Evolutionary conservation across 1,284 basidiomycete genomes (phyloP), one percentile per base, ranked within the genome.

Genomic region (Hypsizygus ulmarius): DNA sequence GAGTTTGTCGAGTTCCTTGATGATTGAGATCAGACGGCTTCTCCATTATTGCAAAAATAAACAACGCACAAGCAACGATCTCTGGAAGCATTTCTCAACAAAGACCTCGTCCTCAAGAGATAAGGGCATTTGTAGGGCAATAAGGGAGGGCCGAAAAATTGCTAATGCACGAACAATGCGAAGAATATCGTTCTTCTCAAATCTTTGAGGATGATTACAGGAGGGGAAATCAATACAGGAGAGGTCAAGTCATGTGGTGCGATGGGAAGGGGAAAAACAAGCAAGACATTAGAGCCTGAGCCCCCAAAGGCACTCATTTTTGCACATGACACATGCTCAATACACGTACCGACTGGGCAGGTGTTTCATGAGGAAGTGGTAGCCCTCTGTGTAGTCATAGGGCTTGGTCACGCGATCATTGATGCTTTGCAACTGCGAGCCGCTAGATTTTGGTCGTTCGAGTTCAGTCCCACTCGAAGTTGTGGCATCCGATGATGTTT

Each of bases 51-150:
- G 41, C 49, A 39, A 18, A 39, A 21, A 41, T 30, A 37, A 49
- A 49, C 39, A 41, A 41, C 83, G 61, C 56, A 93, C 92, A 58
- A 97, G 78, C 54, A 97, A 73, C 19, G 93, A 93, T 36, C 96
- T 79, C 66, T 97, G 95, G 66, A 98, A 94, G 55, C 92, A 95
- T 56, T 89, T 86, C 70, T 98, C 95, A 48, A 97, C 87, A 68
- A 98, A 98, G 3, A 95, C 79, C 65, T 96, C 93, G 70, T 97
- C 93, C 59, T 95, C 92, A 51, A 91, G 82, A 11, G 90, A 89
- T 66, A 96, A 74, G 19, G 92, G 90, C 90, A 95, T 94, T 78
- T 98, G 95, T 43, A 98, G 72, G 5, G 96, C 95, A 61, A 99
- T 98, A 50, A 98, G 78, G 47, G 90, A 94, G 7, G 96, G 96